Base-by-base conservation (phyloP, 345 rosid genomes). In the Hevea brasiliensis region DNA sequence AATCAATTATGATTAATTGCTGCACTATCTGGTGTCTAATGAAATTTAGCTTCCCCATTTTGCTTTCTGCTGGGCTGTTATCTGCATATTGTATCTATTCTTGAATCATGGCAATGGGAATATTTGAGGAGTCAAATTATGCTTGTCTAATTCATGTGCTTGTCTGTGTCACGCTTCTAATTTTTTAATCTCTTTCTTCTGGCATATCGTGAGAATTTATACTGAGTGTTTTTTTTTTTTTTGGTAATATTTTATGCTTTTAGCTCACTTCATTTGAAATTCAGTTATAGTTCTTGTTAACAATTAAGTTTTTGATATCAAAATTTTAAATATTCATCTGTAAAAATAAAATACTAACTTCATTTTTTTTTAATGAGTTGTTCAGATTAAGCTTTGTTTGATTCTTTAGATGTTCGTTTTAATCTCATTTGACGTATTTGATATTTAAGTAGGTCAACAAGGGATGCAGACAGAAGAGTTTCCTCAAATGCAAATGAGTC, bases 361-460 rank as follows among this genome's bases (percentile, higher is more conserved):
- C 20, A 29, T 54, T 48, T 32, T 71, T 26, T 72, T 61, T 54
- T 18, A 23, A 53, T 54, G 20, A 53, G 51, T 55, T 8, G 41
- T 24, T 15, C 11, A 23, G 37, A 15, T 23, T 42, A 41, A 6
- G 40, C 45, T 18, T 26, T 23, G 6, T 61, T 73, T 18, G 51
- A 47, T 56, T 42, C 26, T 76, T n/a, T 47, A 24, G 18, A 32
- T 68, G 15, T 18, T 29, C 65, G 9, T 20, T 48, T 68, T 68
- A 51, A 15, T 42, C 45, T 50, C 35, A 68, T 6, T 64, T 69
- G 68, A 51, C 53, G 24, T 72, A 9, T 13, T 55, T 61, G 40
- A 65, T 70, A 9, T 63, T 65, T 32, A 23, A 61, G 66, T 77
- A 83, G 88, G 83, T 74, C 89, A 70, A 85, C 87, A 75, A 82